These are phyloP conservation scores for Incumbomyces lentus DNA, from an alignment of 2,329 filamentous ascomycete genomes.

Conservation along the genomic window DNA sequence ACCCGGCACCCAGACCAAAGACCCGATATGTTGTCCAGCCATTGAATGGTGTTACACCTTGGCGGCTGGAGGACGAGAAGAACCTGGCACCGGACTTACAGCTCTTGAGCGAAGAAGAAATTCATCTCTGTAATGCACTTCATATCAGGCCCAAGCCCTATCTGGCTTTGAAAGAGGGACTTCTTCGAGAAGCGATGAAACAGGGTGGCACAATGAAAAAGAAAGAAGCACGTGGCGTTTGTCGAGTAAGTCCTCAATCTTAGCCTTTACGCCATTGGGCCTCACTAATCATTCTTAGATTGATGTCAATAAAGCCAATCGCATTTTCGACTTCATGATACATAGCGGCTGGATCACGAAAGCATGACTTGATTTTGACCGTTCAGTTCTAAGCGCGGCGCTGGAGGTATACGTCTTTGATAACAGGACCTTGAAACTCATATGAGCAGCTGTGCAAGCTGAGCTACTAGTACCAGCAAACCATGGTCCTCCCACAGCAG, in stretches of 20 bases:
- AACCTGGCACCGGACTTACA: conserved; percentile 63
- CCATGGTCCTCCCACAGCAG: too few relatives aligned
- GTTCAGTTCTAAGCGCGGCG: not conserved
- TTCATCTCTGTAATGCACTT: conserved; percentile 73
- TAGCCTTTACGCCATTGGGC: not conserved
- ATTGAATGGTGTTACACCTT: conserved; percentile 35
- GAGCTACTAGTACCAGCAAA: too few relatives aligned
- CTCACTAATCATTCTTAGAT: conserved; percentile 39
- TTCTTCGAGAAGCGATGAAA: conserved; percentile 85
- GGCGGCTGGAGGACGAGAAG: conserved; percentile 63
- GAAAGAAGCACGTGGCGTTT: conserved; percentile 83
- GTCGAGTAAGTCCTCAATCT: conserved; percentile 37
- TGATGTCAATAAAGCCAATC: conserved; percentile 72
- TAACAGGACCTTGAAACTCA: too few relatives aligned
- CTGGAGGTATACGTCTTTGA: not conserved
- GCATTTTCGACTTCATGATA: conserved; percentile 91
- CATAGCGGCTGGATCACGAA: conserved; percentile 87
- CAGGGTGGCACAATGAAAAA: conserved; percentile 82
- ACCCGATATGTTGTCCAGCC: conserved; percentile 43
- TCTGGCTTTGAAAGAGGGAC: conserved; percentile 81
- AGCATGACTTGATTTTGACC: conserved; percentile 38
- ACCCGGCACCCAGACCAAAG: conserved; percentile 29
- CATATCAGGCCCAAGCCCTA: conserved; percentile 90
- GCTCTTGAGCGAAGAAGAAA: conserved; percentile 72
- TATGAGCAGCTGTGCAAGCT: too few relatives aligned